Base-by-base conservation (phyloP, 2,329 filamentous ascomycete genomes). In the Zymoseptoria ardabiliae region DNA sequence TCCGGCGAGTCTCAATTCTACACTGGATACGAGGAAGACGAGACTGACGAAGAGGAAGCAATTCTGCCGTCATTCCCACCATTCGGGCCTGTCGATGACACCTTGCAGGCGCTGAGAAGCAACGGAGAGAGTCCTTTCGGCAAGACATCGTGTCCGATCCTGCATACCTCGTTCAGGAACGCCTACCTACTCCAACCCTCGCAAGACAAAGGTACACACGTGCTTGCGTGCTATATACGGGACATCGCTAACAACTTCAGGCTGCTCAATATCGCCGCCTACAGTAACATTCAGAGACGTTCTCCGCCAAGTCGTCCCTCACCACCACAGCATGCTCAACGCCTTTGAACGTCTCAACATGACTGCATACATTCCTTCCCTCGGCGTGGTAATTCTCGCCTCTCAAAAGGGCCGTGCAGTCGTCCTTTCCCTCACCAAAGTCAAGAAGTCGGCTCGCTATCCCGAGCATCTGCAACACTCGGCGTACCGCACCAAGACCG, bases 311-410 rank as follows among this genome's bases (percentile, higher is more conserved):
- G 48, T 60, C 72, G 62, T 68, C 56, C 54, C 66, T 70, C 57
- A 64, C 63, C 35, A 69, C 64, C 51, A 63, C 65, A 53, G 60
- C 10, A 63, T 56, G 50, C 68, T 74, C 62, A 62, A 65, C 59
- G 65, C 69, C 23, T 72, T 75, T 50, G 78, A 85, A 63, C 80
- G 84, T 7, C 73, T 90, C 21, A 86, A 81, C 73, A 84, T 89
- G 78, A 73, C 84, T 45, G 75, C 81, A 0, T 79, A 85, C 55
- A 83, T 92, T 1, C 86, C 87, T 0, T 85, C 89, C 65, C 76
- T 94, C 1, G 86, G 80, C n/a, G 76, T 91, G 13, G 81, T 91
- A 8, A 77, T 90, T 2, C 75, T 87, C 1, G 89, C 81, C 0
- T 86, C 85, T 10, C 81, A 85, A n/a, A 81, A 81, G 53, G 89